Evolutionary conservation across 495 filamentous ascomycete genomes (phyloP).

Genomic region (Ramalina peruviana): DNA sequence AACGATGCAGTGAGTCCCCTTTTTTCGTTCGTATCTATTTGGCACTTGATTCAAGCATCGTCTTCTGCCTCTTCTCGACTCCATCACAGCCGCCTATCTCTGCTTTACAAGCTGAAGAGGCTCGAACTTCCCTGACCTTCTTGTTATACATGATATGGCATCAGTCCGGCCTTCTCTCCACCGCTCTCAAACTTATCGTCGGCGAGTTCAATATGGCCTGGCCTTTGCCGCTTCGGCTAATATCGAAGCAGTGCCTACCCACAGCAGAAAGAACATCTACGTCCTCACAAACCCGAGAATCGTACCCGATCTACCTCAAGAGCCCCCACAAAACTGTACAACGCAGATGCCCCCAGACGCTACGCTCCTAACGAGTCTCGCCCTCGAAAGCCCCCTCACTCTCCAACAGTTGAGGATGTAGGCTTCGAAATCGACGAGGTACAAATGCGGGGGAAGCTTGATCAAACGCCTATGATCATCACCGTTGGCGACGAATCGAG

Average conservation of each 20-base stretch:
- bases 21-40: too few relatives aligned
- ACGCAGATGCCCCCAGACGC: not conserved
- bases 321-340: not conserved
- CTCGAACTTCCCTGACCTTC: not conserved
- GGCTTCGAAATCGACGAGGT: conserved; percentile 6
- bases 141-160: not conserved
- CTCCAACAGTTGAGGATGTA: conserved; percentile 9
- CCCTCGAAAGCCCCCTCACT: not conserved
- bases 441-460: conserved; percentile 27
- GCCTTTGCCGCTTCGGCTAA: not conserved
- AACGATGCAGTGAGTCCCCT: too few relatives aligned
- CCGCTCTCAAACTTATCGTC: not conserved
- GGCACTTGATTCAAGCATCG: conserved; percentile 2
- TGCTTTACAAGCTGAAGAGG: not conserved
- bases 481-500: conserved; percentile 12
- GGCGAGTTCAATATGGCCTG: not conserved
- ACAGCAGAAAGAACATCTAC: conserved; percentile 2
- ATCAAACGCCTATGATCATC: conserved; percentile 33
- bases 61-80: not conserved
- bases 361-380: conserved; percentile 2
- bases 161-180: not conserved
- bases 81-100: not conserved
- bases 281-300: not conserved
- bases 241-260: not conserved
- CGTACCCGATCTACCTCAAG: not conserved